phyloP scores from a whole-genome alignment of 192 early-diverging fungal species.

The Coemansia sp. region DNA sequence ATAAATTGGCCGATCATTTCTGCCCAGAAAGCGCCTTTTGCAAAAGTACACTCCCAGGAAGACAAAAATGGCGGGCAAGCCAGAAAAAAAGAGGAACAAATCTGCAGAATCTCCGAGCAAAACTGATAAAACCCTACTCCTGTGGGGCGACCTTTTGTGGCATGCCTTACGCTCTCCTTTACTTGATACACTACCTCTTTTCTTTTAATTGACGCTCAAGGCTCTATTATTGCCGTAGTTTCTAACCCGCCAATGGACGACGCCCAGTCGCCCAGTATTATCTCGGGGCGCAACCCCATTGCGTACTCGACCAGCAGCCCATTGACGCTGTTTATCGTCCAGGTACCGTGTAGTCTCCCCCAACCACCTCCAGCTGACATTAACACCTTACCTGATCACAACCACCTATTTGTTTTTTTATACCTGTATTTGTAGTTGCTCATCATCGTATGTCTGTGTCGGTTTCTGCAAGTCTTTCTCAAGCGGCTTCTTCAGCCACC shows the following conservation, averaged over 20 bases:
- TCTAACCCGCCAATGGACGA: slow-evolving; percentile 42
- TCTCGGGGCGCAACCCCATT: slow-evolving; percentile 63
- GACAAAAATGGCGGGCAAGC: too few species aligned
- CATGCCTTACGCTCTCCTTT: too few species aligned
- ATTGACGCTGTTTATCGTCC: slow-evolving; percentile 72
- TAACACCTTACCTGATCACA: neutral
- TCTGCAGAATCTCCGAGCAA: too few species aligned
- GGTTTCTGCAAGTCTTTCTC: slow-evolving; percentile 60
- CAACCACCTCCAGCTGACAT: neutral
- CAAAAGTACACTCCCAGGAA: too few species aligned
- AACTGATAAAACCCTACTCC: too few species aligned
- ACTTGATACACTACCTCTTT: neutral
- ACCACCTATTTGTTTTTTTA: neutral
- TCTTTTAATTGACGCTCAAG: too few species aligned
- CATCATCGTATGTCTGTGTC: slow-evolving; percentile 67
- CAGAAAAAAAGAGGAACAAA: too few species aligned
- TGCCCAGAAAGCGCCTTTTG: too few species aligned
- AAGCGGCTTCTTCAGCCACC: slow-evolving; percentile 66
- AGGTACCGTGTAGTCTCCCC: neutral
- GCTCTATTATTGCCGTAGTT: too few species aligned
- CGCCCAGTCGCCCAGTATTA: slow-evolving; percentile 34
- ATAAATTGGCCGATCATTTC: too few species aligned
- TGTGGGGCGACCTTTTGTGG: too few species aligned
- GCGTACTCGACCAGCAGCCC: slow-evolving; percentile 50
- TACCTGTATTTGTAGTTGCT: slow-evolving; percentile 13